Evolutionary conservation across 2,329 filamentous ascomycete species (phyloP).

Genomic region (Zymoseptoria crescenta): DNA sequence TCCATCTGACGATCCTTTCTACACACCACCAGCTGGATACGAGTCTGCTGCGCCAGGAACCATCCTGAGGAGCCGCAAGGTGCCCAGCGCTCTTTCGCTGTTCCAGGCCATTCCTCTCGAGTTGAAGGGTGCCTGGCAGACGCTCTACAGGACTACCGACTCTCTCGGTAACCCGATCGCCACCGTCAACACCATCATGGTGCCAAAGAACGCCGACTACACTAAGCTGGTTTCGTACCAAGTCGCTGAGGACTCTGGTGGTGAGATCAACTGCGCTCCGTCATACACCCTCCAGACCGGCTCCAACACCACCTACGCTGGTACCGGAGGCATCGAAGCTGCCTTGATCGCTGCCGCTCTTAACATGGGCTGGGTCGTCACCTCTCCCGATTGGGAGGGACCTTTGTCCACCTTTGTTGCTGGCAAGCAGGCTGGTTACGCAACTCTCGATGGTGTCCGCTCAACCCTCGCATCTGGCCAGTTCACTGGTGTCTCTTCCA

Average conservation of each 20-base stretch:
- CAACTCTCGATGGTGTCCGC: constrained; percentile 24
- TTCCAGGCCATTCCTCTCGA: neutral
- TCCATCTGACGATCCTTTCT: constrained; percentile 6
- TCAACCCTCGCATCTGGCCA: constrained; percentile 15
- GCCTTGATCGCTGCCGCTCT: constrained; percentile 13
- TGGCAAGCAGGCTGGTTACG: constrained; percentile 21
- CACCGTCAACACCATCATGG: constrained; percentile 11
- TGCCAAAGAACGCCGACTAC: constrained; percentile 6
- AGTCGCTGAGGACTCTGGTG: constrained; percentile 23
- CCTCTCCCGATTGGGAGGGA: constrained; percentile 23
- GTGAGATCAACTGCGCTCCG: constrained; percentile 27
- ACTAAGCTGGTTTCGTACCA: constrained; percentile 12
- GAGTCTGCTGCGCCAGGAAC: neutral
- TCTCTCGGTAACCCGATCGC: constrained; percentile 5
- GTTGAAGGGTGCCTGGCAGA: constrained; percentile 8
- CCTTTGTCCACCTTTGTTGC: constrained; percentile 19
- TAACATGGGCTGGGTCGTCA: constrained; percentile 19
- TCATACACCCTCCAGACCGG: constrained; percentile 24
- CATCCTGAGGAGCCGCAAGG: neutral
- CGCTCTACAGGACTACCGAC: constrained; percentile 14
- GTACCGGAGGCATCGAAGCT: neutral
- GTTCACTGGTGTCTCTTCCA: neutral
- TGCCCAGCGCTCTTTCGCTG: neutral
- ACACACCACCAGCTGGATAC: neutral
- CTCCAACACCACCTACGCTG: constrained; percentile 1